Conservation (phyloP, 176 grass and related monocot species). For the Paspalum notatum region DNA sequence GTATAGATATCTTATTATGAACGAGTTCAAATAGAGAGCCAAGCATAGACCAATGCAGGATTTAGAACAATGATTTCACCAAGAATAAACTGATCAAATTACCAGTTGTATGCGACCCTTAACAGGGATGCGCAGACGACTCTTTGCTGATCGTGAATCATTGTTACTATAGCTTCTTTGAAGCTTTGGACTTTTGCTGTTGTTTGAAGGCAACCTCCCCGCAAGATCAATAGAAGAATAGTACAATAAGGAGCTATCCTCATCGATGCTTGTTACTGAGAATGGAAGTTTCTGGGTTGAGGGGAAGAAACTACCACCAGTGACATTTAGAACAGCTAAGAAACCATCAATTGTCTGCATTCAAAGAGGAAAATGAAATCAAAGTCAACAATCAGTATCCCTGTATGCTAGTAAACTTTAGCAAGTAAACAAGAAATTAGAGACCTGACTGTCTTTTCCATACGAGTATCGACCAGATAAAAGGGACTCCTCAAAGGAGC, state of each 20-base stretch:
- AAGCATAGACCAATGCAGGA: background rate
- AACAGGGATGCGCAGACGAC: constrained; percentile 82
- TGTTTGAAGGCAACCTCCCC: constrained; percentile 55
- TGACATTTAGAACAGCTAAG: constrained; percentile 79
- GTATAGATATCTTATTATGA: constrained; percentile 8
- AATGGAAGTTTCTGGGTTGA: constrained; percentile 86
- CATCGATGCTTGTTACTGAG: constrained; percentile 81
- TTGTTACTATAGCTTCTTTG: constrained; percentile 72
- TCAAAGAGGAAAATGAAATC: constrained; percentile 26
- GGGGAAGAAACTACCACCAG: constrained; percentile 82
- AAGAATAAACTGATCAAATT: constrained; percentile 15
- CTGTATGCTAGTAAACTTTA: constrained; percentile 12
- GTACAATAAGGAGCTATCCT: constrained; percentile 89
- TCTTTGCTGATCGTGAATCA: constrained; percentile 82
- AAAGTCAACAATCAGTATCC: constrained; percentile 37
- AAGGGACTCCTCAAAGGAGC: constrained; percentile 97
- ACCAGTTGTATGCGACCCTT: constrained; percentile 97
- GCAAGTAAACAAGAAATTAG: constrained; percentile 20
- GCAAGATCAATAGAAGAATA: constrained; percentile 93
- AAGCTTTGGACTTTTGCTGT: constrained; percentile 57
- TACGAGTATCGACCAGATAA: constrained; percentile 86
- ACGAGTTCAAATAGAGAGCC: constrained; percentile 5
- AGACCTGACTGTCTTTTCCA: constrained; percentile 88
- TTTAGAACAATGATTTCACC: constrained; percentile 24
- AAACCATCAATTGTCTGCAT: constrained; percentile 95